These are phyloP conservation scores for Ophiostoma triangulosporum DNA, from an alignment of 2,329 filamentous ascomycete genomes.

Conservation along the genomic window DNA sequence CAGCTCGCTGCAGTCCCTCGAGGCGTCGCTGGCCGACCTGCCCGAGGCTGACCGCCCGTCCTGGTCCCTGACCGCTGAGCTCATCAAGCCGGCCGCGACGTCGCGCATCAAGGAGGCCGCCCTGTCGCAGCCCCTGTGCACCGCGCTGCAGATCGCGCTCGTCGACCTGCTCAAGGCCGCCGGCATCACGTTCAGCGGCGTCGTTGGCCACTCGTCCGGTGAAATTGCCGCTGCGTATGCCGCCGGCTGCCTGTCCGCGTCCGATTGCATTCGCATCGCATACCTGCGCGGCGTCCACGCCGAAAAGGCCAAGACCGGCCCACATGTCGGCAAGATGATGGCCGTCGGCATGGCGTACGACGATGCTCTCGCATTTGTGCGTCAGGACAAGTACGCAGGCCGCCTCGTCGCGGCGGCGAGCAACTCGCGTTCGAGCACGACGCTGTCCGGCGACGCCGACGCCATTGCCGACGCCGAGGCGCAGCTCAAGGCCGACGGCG, in stretches of 20 bases:
- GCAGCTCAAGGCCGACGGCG: slow-evolving; percentile 15
- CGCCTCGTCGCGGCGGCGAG: slow-evolving; percentile 20
- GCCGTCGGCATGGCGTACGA: slow-evolving; percentile 20
- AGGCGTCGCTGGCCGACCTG: slow-evolving; percentile 5
- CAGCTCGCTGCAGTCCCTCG: slow-evolving; percentile 5
- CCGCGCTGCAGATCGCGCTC: slow-evolving; percentile 36
- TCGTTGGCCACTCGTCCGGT: slow-evolving; percentile 29
- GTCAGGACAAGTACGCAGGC: slow-evolving; percentile 14
- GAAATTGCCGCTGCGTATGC: slow-evolving; percentile 33
- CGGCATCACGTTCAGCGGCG: slow-evolving; percentile 18
- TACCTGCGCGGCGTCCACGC: slow-evolving; percentile 28
- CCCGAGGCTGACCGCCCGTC: slow-evolving; percentile 7
- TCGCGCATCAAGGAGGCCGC: slow-evolving; percentile 19
- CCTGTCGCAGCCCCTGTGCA: slow-evolving; percentile 38
- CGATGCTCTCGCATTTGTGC: slow-evolving; percentile 18
- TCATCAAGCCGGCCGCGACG: slow-evolving; percentile 6
- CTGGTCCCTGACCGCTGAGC: slow-evolving; percentile 11
- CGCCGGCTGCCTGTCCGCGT: slow-evolving; percentile 21
- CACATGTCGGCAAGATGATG: slow-evolving; percentile 22
- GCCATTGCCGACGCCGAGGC: slow-evolving; percentile 16
- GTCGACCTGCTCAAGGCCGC: slow-evolving; percentile 19
- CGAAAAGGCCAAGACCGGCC: slow-evolving; percentile 14
- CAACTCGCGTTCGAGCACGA: slow-evolving; percentile 22
- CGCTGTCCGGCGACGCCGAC: slow-evolving; percentile 24
- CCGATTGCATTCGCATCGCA: slow-evolving; percentile 26